Base-by-base conservation (phyloP, 176 grass and related monocot species). In the Oryza officinalis region DNA sequence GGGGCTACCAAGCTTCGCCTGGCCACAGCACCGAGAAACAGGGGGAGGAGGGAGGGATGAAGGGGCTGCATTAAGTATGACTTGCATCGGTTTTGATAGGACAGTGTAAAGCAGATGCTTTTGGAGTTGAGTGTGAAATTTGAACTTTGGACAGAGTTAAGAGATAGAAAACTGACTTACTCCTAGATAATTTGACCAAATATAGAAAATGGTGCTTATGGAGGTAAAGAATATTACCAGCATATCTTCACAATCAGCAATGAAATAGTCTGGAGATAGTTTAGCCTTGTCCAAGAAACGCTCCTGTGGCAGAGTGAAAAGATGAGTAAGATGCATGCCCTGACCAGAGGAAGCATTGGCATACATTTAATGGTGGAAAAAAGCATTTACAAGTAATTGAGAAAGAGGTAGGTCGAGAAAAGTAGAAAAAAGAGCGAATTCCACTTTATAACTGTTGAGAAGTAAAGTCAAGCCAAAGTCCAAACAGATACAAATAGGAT, bases 251-350 rank as follows among this genome's bases (percentile, higher is more conserved):
- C 76, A 90, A 45, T 98, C 96, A 82, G 96, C 74, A 72, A 98
- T 98, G 76, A 98, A 98, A 89, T 95, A 98, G 83, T 98, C 93
- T 17, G 96, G 80, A 78, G 96, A 98, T 76, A 95, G 75, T 86
- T 95, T 98, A 77, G 93, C 96, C 76, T 92, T 95, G 18, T 91
- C 85, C 82, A 98, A 82, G 83, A 98, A 98, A 71, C 80, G 85
- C 86, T 95, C 96, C 96, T 95, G 82, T 83, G 93, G 33, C 63
- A 71, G 18, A 91, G 76, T 18, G 30, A 81, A 75, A 81, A n/a
- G 68, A 83, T 45, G 38, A 52, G 17, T 83, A 74, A 78, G 2
- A 72, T 11, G n/a, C 17, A 59, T 79, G 45, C 59, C n/a, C 45
- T 61, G 57, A 74, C 27, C 60, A 78, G 63, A 67, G 40, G 37